Conservation (phyloP, 192 early-diverging fungal species). For the Allomyces javanicus region DNA sequence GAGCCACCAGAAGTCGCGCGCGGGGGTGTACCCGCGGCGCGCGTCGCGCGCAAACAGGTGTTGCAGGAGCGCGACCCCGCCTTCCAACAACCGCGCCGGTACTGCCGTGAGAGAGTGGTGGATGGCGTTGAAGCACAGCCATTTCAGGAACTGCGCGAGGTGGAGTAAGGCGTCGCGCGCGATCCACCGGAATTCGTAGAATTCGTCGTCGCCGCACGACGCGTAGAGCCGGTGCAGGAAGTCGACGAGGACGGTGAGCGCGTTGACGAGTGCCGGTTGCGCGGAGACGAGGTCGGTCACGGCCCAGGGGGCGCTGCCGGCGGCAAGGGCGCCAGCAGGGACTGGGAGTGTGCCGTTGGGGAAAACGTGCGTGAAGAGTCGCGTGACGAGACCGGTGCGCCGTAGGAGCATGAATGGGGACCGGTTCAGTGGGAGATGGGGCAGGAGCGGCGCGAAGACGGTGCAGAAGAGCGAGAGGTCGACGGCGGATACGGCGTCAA, state of each 20-base stretch:
- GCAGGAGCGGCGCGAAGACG: background rate
- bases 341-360: background rate
- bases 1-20: constrained; percentile 43
- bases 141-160: background rate
- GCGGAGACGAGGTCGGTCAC: background rate
- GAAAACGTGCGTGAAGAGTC: background rate
- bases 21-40: constrained; percentile 41
- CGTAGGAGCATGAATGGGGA: background rate
- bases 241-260: background rate
- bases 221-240: background rate
- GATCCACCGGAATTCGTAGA: constrained; percentile 3
- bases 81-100: background rate
- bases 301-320: background rate
- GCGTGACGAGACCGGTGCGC: background rate
- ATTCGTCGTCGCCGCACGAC: constrained; percentile 13
- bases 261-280: background rate
- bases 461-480: background rate
- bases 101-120: background rate
- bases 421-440: background rate
- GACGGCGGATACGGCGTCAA: background rate
- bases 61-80: background rate
- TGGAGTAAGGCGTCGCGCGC: constrained; percentile 25
- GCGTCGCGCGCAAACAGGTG: constrained; percentile 9
- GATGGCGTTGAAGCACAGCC: background rate
- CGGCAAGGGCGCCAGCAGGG: background rate